Percentiles rank a stretch among this genome's conserved stretches.
phyloP scores from a whole-genome alignment of 2,329 filamentous ascomycete genomes.

The Zalaria sp. region DNA sequence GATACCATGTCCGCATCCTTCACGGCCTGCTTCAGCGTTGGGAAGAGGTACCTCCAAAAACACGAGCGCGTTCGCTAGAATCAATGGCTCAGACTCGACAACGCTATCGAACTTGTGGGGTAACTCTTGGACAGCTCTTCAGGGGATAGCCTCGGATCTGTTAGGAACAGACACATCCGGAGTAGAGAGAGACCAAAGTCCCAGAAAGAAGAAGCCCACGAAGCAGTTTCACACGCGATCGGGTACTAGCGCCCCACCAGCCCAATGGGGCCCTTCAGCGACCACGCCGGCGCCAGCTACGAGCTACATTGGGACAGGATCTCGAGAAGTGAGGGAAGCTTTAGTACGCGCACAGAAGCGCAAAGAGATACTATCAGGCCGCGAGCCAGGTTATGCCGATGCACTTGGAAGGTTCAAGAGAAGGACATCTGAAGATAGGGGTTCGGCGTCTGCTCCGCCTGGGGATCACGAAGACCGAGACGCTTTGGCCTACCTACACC shows the following conservation, averaged over 20 bases:
- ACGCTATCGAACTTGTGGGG: conserved; percentile 31
- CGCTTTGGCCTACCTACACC: conserved; percentile 80
- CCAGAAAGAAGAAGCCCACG: conserved; percentile 3
- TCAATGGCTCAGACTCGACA: conserved; percentile 1
- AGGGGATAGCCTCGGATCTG: conserved; percentile 34
- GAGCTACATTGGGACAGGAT: conserved; percentile 27
- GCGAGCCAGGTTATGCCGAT: conserved; percentile 26
- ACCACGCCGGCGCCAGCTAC: conserved; percentile 19
- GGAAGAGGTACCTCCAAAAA: neutral
- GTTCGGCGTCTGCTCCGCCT: conserved; percentile 31
- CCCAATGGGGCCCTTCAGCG: conserved; percentile 31
- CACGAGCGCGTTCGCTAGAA: neutral
- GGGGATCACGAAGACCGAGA: conserved; percentile 52
- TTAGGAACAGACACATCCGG: conserved; percentile 23
- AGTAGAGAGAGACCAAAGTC: conserved; percentile 1
- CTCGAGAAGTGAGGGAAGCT: conserved; percentile 30
- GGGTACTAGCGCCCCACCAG: conserved; percentile 24
- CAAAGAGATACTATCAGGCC: conserved; percentile 28
- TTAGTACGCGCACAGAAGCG: conserved; percentile 35
- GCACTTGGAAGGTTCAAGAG: conserved; percentile 42
- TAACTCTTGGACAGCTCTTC: conserved; percentile 33
- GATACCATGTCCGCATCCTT: conserved; percentile 13
- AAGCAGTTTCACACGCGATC: conserved; percentile 13
- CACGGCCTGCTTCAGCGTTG: conserved; percentile 6
- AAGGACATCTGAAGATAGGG: conserved; percentile 51